Base-by-base conservation (phyloP, 805 yeast species). In the Yarrowia sp. region DNA sequence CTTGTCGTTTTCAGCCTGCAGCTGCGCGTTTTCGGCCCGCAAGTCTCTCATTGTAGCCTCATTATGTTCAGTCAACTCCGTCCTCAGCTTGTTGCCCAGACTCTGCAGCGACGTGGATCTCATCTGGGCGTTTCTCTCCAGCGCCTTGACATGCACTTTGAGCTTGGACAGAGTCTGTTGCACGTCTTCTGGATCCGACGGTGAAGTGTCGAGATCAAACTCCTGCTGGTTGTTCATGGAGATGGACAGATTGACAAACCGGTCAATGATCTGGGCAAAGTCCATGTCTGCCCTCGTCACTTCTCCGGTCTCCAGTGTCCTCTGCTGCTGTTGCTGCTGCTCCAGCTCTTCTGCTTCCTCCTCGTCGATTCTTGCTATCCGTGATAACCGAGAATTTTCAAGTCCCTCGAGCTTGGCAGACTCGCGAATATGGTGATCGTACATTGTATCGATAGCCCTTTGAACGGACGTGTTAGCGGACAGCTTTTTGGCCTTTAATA, bases 1-100 rank as follows among this genome's bases (percentile, higher is more conserved):
- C 52, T 81, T 81, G 51, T 73, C 76, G 67, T 79, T 80, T 51
- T 80, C 83, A 58, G 75, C 75, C 33, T 70, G 65, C 16, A 79
- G 64, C 10, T 70, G 67, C 22, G 79, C 81, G n/a, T 80, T 64
- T 62, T 74, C 77, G 3, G 19, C 32, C 22, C 49, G 12, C 22
- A 58, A n/a, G 9, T 58, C 51, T 1, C 32, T 11, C 4, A n/a
- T 58, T 0, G 40, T 16, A 4, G 16, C 19, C 32, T 58, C 63
- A 9, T 41, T 19, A 10, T 58, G 51, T 4, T 41, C 63, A 0
- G 41, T 41, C 51, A 58, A 11, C 21, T 58, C 63, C 0, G 41
- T 6, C 7, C 41, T 10, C 17, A 58, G 11, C n/a, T 58, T 58
- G 0, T 19, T 21, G 4, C 51, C 63, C 3, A 41, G 12, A 41